Conservation (phyloP, 441 rosid genomes). For the Mallotus japonicus region DNA sequence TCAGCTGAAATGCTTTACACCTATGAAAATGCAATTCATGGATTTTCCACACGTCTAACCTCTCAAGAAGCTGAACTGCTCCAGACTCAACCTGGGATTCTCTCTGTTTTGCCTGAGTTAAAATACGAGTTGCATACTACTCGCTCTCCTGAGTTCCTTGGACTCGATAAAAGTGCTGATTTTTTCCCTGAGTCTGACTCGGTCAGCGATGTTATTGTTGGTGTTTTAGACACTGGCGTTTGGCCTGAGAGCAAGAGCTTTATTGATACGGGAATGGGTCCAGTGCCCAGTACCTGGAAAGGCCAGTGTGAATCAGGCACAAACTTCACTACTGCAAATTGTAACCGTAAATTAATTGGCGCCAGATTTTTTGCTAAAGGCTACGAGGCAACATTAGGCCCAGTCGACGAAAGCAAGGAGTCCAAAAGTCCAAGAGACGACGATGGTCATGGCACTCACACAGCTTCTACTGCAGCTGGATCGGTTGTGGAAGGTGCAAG, state of each 20-base stretch:
- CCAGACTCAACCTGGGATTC: constrained; percentile 46
- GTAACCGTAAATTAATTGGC: constrained; percentile 65
- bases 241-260: constrained; percentile 79
- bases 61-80: constrained; percentile 48
- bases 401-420: constrained; percentile 54
- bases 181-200: constrained; percentile 40
- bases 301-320: constrained; percentile 61
- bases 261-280: constrained; percentile 51
- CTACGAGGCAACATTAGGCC: constrained; percentile 59
- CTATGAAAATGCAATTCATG: constrained; percentile 61
- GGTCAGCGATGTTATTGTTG: constrained; percentile 49
- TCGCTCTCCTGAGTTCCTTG: constrained; percentile 70
- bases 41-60: constrained; percentile 57
- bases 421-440: constrained; percentile 70
- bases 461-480: constrained; percentile 73
- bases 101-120: constrained; percentile 56
- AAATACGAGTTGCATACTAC: constrained; percentile 62
- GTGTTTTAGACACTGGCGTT: constrained; percentile 69
- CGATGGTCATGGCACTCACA: constrained; percentile 90
- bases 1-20: constrained; percentile 63
- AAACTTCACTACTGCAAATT: constrained; percentile 41
- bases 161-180: constrained; percentile 41
- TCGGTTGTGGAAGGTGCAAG: constrained; percentile 46
- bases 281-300: constrained; percentile 56
- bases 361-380: constrained; percentile 62